Evolutionary conservation across 75 land plant genomes (phyloP).

Genomic region (Pinus tabuliformis): DNA sequence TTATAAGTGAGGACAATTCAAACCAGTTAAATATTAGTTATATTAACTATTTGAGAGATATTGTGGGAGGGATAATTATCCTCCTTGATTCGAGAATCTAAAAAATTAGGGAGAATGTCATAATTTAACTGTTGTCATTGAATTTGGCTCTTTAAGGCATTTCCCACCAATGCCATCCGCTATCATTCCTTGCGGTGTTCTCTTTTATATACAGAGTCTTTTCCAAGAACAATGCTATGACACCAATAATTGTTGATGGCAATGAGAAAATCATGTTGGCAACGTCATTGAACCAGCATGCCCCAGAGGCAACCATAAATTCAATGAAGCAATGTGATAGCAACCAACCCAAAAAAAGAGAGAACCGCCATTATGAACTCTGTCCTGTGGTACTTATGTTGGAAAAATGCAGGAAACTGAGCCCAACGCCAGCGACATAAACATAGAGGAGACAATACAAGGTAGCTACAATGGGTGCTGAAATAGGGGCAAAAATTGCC

Average conservation of each 20-base stretch:
- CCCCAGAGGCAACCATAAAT: conserved; percentile 32
- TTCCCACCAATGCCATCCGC: conserved; percentile 88
- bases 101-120: no score
- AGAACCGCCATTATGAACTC: conserved; percentile 79
- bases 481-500: conserved; percentile 18
- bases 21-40: no score
- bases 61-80: no score
- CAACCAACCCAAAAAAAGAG: conserved; percentile 86
- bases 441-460: conserved; percentile 71
- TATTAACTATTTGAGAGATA: no score
- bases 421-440: conserved; percentile 74
- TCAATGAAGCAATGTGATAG: conserved; percentile 84
- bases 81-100: no score
- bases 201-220: conserved; percentile 44
- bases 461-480: conserved; percentile 67
- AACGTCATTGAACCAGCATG: conserved; percentile 84
- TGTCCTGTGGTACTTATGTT: conserved; percentile 73
- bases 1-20: no score
- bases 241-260: conserved; percentile 61
- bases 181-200: conserved; percentile 54
- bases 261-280: conserved; percentile 81
- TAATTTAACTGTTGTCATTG: no score
- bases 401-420: conserved; percentile 84
- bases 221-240: conserved; percentile 68
- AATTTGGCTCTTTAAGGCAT: conserved; percentile 17